Evolutionary conservation across 2,329 filamentous ascomycete genomes (phyloP).

Genomic region (Dactylellina drechsleri): DNA sequence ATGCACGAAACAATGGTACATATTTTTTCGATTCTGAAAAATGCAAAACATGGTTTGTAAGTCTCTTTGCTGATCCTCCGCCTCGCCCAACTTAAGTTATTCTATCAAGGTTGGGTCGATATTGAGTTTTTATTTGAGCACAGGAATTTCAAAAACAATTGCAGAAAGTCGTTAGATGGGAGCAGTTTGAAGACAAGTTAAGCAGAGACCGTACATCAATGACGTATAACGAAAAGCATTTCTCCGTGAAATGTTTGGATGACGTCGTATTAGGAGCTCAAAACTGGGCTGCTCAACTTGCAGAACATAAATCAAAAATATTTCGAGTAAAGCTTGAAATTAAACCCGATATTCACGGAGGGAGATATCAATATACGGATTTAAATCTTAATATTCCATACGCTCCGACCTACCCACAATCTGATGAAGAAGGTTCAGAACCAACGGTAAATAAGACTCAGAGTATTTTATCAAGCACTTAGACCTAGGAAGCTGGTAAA

Average conservation of each 20-base stretch:
- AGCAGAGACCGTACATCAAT: neutral
- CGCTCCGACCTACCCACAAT: too few species aligned
- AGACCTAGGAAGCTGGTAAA: too few species aligned
- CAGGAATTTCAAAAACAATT: slow-evolving; percentile 34
- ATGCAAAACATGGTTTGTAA: slow-evolving; percentile 49
- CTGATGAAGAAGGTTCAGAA: too few species aligned
- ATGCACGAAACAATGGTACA: neutral
- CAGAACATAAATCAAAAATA: slow-evolving; percentile 11
- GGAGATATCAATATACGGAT: too few species aligned
- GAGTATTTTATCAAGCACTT: too few species aligned
- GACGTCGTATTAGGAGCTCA: slow-evolving; percentile 13
- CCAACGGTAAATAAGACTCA: too few species aligned
- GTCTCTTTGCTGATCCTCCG: neutral
- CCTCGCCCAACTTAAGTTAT: too few species aligned
- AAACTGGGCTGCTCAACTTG: slow-evolving; percentile 25
- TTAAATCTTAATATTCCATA: too few species aligned
- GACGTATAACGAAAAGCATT: slow-evolving; percentile 21
- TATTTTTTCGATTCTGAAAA: slow-evolving; percentile 32
- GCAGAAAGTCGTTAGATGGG: slow-evolving; percentile 8
- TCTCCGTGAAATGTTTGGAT: slow-evolving; percentile 10
- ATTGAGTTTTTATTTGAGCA: neutral
- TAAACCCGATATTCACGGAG: neutral
- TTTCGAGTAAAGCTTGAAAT: slow-evolving; percentile 22
- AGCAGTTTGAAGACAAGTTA: neutral
- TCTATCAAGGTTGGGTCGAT: neutral